Evolutionary conservation across 306 rosid genomes (phyloP).

Genomic region (Mimosa pudica): DNA sequence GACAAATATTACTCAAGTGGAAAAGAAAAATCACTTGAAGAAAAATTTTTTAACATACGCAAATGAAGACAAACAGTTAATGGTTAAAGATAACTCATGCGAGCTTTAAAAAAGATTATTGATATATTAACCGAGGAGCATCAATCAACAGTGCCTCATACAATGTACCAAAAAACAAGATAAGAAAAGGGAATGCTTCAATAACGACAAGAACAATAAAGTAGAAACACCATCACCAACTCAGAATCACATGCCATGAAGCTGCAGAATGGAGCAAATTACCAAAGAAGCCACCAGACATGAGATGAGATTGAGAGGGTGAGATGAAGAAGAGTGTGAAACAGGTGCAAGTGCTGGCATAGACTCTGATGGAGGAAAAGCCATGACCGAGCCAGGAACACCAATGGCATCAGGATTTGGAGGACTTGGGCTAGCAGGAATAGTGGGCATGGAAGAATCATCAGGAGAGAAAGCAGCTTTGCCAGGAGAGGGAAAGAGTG

Average conservation of each 20-base stretch:
- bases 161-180: not conserved
- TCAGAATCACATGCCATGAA: constrained; percentile 45
- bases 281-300: constrained; percentile 27
- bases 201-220: constrained; percentile 18
- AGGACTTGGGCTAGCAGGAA: constrained; percentile 54
- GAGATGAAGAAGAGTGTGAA: constrained; percentile 39
- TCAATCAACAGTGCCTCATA: constrained; percentile 16
- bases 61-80: not conserved
- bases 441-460: constrained; percentile 49
- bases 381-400: constrained; percentile 34
- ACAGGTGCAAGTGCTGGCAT: constrained; percentile 43
- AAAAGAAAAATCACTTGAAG: not conserved
- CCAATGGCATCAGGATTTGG: constrained; percentile 41
- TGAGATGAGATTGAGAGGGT: constrained; percentile 29
- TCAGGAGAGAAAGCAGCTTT: constrained; percentile 42
- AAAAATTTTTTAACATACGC: not conserved
- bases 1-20: not conserved
- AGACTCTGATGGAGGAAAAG: constrained; percentile 43
- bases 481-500: constrained; percentile 49
- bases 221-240: constrained; percentile 24
- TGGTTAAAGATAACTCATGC: constrained; percentile 9
- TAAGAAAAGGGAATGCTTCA: constrained; percentile 4
- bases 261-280: constrained; percentile 42
- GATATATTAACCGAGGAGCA: constrained; percentile 13
- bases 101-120: constrained; percentile 11